Percentiles rank a stretch among this genome's conserved stretches.
These are phyloP conservation scores for Xylaria sp. DNA, from an alignment of 2,329 filamentous ascomycete genomes.

Conservation along the genomic window DNA sequence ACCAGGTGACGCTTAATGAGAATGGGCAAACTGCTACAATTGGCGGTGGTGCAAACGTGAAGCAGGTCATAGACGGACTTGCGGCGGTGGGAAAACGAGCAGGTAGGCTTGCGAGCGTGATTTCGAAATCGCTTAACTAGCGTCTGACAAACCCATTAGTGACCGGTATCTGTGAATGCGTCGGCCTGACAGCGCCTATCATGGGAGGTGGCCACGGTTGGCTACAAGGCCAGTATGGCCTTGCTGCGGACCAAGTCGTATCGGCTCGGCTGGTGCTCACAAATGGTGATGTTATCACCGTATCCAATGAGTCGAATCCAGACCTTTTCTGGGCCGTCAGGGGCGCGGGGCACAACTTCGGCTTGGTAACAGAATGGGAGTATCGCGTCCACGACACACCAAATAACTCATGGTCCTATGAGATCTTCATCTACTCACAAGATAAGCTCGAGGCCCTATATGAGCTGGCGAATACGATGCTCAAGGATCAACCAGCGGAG, in stretches of 20 bases:
- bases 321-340: constrained; percentile 45
- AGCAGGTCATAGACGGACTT: constrained; percentile 45
- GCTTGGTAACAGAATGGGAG: constrained; percentile 39
- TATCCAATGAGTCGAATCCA: constrained; percentile 43
- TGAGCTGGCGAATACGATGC: constrained; percentile 27
- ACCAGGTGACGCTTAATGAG: constrained; percentile 43
- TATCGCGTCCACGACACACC: constrained; percentile 31
- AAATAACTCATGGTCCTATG: constrained; percentile 33
- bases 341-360: constrained; percentile 43
- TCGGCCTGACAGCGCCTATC: constrained; percentile 58
- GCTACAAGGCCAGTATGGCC: constrained; percentile 42
- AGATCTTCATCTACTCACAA: constrained; percentile 39
- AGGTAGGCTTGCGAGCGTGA: constrained; percentile 27
- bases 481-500: constrained; percentile 35
- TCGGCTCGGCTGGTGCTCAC: constrained; percentile 37
- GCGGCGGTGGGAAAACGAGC: constrained; percentile 47
- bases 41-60: constrained; percentile 48
- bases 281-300: constrained; percentile 37
- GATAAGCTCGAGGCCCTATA: constrained; percentile 40
- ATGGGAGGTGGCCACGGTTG: constrained; percentile 57
- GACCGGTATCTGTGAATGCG: constrained; percentile 65
- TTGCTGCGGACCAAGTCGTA: constrained; percentile 39
- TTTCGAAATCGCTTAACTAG: not conserved
- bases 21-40: constrained; percentile 48
- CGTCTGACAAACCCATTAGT: constrained; percentile 47